phyloP scores from a whole-genome alignment of 768 basidiomycete genomes.

The Panaeolus cyanescens region DNA sequence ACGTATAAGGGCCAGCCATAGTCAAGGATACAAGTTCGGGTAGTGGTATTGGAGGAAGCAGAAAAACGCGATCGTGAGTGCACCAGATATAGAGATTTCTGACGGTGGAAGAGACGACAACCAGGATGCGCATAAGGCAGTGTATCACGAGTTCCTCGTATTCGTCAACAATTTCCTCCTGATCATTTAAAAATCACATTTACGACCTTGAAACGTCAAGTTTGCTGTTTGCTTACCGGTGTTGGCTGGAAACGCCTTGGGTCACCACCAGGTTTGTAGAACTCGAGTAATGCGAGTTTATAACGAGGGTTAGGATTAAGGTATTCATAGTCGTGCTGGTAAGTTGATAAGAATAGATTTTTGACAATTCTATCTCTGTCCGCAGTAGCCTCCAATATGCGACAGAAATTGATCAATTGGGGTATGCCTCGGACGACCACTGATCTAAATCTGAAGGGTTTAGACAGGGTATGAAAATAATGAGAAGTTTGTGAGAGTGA shows the following conservation, averaged over 20 bases:
- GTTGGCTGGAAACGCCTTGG: not conserved
- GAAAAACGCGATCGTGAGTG: not conserved
- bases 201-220: not conserved
- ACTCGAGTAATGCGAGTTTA: not conserved
- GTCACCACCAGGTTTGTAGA: not conserved
- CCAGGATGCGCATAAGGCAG: not conserved
- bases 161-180: not conserved
- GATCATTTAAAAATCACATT: not conserved
- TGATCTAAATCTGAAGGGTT: conserved; percentile 6
- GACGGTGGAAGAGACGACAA: not conserved
- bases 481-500: conserved; percentile 7
- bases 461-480: conserved; percentile 4
- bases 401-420: conserved; percentile 1
- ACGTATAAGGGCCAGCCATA: not conserved
- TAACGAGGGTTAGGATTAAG: not conserved
- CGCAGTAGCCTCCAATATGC: conserved; percentile 3
- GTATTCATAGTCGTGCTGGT: not conserved
- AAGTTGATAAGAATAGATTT: conserved; percentile 5
- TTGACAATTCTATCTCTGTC: not conserved
- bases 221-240: not conserved
- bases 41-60: not conserved
- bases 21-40: not conserved
- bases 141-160: not conserved
- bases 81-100: not conserved
- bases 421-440: conserved; percentile 5